A percentile compares a stretch with the other conserved stretches of the same genome.
phyloP scores from a whole-genome alignment of 768 basidiomycete genomes.

The Chiua virens region DNA sequence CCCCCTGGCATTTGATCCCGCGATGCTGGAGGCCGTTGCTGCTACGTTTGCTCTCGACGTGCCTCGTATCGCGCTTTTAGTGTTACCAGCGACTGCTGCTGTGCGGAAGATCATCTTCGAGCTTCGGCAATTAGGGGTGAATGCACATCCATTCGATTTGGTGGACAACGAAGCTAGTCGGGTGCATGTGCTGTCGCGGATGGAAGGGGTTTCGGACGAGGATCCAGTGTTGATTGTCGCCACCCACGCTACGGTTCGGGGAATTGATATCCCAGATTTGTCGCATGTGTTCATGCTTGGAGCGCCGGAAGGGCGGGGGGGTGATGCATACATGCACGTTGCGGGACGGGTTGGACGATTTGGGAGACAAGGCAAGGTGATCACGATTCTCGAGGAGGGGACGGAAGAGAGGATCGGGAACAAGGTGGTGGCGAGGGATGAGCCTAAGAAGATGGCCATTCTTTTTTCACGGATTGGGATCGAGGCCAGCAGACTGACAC shows the following conservation, averaged over 20 bases:
- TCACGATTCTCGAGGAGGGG: slow-evolving; percentile 53
- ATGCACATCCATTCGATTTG: slow-evolving; percentile 63
- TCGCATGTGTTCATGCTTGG: slow-evolving; percentile 77
- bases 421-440: slow-evolving; percentile 29
- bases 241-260: slow-evolving; percentile 68
- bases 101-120: slow-evolving; percentile 66
- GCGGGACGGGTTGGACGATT: slow-evolving; percentile 79
- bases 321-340: slow-evolving; percentile 66
- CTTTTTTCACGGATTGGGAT: slow-evolving; percentile 48
- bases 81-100: slow-evolving; percentile 60
- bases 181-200: slow-evolving; percentile 41
- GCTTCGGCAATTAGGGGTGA: slow-evolving; percentile 61
- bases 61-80: slow-evolving; percentile 63
- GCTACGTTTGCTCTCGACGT: slow-evolving; percentile 73
- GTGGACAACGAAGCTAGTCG: slow-evolving; percentile 43
- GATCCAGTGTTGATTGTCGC: slow-evolving; percentile 66
- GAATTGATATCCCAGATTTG: slow-evolving; percentile 68
- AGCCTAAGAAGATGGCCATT: slow-evolving; percentile 40
- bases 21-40: slow-evolving; percentile 66
- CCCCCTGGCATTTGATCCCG: slow-evolving; percentile 54
- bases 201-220: slow-evolving; percentile 34
- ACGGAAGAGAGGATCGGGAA: slow-evolving; percentile 32
- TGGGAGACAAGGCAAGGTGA: slow-evolving; percentile 62
- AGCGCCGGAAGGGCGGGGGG: slow-evolving; percentile 48
- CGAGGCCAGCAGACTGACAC: slow-evolving; percentile 46